Evolutionary conservation across 306 rosid species (phyloP).

Genomic region (Quercus parvula): DNA sequence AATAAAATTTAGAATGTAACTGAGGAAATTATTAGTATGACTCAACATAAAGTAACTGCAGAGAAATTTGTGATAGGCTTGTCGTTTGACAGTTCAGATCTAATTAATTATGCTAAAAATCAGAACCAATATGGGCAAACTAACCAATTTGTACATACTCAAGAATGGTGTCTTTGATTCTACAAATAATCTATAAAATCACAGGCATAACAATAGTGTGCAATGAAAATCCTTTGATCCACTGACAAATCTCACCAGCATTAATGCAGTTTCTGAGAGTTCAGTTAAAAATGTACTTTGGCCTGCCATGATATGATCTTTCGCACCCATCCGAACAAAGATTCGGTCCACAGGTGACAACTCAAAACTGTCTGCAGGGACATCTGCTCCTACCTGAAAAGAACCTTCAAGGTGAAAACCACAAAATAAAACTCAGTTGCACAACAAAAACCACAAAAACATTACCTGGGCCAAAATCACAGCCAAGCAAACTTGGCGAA

Average conservation of each 20-base stretch:
- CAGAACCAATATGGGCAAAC: neutral
- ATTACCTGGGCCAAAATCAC: constrained; percentile 88
- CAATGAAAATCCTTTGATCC: neutral
- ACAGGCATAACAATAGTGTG: neutral
- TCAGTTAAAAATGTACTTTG: constrained; percentile 97
- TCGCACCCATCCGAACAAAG: constrained; percentile 96
- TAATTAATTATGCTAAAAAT: neutral
- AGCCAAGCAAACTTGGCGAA: constrained; percentile 97
- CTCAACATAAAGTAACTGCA: neutral
- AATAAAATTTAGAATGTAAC: neutral
- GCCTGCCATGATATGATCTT: constrained; percentile 95
- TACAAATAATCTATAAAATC: neutral
- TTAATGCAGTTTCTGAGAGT: constrained; percentile 88
- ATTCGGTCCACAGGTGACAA: constrained; percentile 83
- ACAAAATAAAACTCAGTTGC: neutral
- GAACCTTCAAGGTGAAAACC: constrained; percentile 18
- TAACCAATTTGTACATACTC: neutral
- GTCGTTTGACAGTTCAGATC: neutral
- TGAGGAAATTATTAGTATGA: neutral
- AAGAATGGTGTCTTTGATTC: neutral
- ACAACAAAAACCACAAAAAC: constrained; percentile 15
- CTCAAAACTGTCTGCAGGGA: constrained; percentile 87
- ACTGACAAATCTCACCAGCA: constrained; percentile 63
- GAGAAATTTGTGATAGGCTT: neutral
- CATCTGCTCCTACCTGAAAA: constrained; percentile 89